Percentiles rank a stretch among this genome's conserved stretches.
These are phyloP conservation scores for Linaria vulgaris DNA, from an alignment of 257 asterid genomes.

Conservation along the genomic window DNA sequence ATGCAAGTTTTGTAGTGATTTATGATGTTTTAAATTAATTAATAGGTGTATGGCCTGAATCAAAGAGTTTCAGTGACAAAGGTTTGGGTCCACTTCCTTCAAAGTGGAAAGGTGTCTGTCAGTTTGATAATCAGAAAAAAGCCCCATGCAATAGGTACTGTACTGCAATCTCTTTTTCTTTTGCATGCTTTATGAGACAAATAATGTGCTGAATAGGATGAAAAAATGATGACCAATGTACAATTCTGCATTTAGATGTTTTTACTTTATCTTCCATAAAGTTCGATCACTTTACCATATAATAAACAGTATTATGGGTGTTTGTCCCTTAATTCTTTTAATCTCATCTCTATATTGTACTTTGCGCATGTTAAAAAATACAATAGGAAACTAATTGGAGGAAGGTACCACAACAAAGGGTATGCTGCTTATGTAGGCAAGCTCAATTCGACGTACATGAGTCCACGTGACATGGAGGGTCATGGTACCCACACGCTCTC, in stretches of 20 bases:
- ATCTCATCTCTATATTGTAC: no score
- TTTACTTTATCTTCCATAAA: conserved; percentile 17
- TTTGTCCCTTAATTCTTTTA: no score
- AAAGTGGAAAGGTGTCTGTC: conserved; percentile 73
- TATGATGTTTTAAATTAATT: conserved; percentile 10
- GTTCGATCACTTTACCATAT: neutral
- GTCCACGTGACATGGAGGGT: conserved; percentile 49
- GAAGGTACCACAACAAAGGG: conserved; percentile 63
- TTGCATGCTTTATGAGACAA: neutral
- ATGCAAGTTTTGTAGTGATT: no score
- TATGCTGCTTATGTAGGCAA: conserved; percentile 24
- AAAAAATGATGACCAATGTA: neutral
- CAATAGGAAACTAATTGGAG: conserved; percentile 78
- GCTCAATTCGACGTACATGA: neutral
- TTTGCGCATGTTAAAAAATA: no score
- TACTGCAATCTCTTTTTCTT: neutral
- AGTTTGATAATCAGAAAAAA: conserved; percentile 20
- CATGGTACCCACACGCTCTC: conserved; percentile 87
- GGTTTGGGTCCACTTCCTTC: conserved; percentile 72
- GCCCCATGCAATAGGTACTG: conserved; percentile 60
- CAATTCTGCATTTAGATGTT: neutral
- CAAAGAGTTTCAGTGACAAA: conserved; percentile 65
- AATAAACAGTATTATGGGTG: neutral
- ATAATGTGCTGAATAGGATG: neutral
- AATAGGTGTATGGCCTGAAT: conserved; percentile 87